phyloP scores from a whole-genome alignment of 1,284 basidiomycete species.

The Sporisorium graminicola region DNA sequence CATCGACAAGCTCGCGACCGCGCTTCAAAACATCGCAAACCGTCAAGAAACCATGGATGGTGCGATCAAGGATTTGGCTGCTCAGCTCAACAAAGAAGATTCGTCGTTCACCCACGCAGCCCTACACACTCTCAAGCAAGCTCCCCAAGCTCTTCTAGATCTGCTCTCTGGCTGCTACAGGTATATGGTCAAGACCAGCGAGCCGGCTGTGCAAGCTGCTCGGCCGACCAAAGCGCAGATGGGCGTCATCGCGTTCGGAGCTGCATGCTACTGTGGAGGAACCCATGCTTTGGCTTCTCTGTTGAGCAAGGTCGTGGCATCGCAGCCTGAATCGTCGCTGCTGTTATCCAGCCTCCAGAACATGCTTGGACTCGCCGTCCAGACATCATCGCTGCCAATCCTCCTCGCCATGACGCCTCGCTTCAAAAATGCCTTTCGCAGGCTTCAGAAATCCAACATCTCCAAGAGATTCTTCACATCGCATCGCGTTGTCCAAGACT shows the following conservation, averaged over 20 bases:
- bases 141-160: not conserved
- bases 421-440: conserved; percentile 7
- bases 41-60: conserved; percentile 5
- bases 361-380: conserved; percentile 6
- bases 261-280: not conserved
- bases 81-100: not conserved
- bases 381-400: conserved; percentile 29
- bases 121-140: not conserved
- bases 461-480: conserved; percentile 1
- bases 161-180: not conserved
- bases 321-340: not conserved
- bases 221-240: conserved; percentile 2
- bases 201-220: not conserved
- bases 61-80: not conserved
- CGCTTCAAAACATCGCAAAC: not conserved
- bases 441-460: not conserved
- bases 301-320: not conserved
- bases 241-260: not conserved
- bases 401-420: conserved; percentile 18
- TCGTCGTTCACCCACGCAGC: not conserved
- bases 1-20: not conserved
- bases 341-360: not conserved
- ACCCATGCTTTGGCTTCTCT: not conserved
- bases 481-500: not conserved
- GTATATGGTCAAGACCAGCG: conserved; percentile 1